A percentile compares a stretch with the other conserved stretches of the same genome.
Conservation (phyloP, 202 grass and related monocot species). For the Cymbopogon flexuosus region DNA sequence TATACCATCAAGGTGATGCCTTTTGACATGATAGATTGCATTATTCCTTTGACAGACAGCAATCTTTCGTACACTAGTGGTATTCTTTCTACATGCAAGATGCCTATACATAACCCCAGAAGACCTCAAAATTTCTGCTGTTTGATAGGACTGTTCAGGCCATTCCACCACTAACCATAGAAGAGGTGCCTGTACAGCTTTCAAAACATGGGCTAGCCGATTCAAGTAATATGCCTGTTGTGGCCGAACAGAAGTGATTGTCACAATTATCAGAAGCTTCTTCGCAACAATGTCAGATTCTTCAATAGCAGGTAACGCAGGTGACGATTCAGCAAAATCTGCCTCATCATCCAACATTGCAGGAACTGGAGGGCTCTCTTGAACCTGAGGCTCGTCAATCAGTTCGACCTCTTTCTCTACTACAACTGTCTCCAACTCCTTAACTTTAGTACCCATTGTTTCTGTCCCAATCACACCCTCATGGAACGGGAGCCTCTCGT, state of each 20-base stretch:
- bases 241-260: slow-evolving; percentile 72
- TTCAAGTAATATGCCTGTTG: slow-evolving; percentile 84
- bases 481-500: slow-evolving; percentile 46
- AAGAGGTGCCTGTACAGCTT: slow-evolving; percentile 62
- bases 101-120: slow-evolving; percentile 92
- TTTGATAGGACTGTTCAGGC: slow-evolving; percentile 56
- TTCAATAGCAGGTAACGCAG: not conserved
- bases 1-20: slow-evolving; percentile 91
- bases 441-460: slow-evolving; percentile 40
- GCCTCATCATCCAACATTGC: slow-evolving; percentile 56
- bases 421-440: slow-evolving; percentile 41
- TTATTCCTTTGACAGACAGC: slow-evolving; percentile 76
- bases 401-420: slow-evolving; percentile 41
- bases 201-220: slow-evolving; percentile 72
- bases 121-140: slow-evolving; percentile 74
- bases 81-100: slow-evolving; percentile 75
- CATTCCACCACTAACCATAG: slow-evolving; percentile 91
- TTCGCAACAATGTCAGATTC: slow-evolving; percentile 30
- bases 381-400: slow-evolving; percentile 31
- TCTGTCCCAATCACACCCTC: slow-evolving; percentile 31
- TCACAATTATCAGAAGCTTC: slow-evolving; percentile 88
- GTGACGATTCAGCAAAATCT: slow-evolving; percentile 33
- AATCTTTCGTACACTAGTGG: slow-evolving; percentile 56
- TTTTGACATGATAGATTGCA: slow-evolving; percentile 83
- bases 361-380: slow-evolving; percentile 46